A percentile compares a stretch with the other conserved stretches of the same genome.
Conservation (phyloP, 1,284 basidiomycete genomes). For the Xerocomus nothofagi region DNA sequence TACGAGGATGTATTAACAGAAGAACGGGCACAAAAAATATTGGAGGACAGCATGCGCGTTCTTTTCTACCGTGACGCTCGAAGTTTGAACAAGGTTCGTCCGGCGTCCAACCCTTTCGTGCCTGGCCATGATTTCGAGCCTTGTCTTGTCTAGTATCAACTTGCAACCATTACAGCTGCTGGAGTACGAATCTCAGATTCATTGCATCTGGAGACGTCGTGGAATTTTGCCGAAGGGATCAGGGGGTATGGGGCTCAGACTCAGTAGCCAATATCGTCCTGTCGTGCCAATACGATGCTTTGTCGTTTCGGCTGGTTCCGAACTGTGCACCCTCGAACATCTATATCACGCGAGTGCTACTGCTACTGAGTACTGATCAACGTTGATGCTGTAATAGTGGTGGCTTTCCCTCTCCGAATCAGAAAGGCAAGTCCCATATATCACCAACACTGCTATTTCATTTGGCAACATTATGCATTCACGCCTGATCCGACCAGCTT, state of each 20-base stretch:
- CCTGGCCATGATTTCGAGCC: neutral
- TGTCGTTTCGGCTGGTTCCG: neutral
- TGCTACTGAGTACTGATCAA: neutral
- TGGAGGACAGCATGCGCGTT: conserved; percentile 91
- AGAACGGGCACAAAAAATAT: conserved; percentile 76
- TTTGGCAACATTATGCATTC: neutral
- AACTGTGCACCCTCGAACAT: neutral
- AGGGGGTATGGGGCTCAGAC: conserved; percentile 81
- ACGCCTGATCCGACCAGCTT: conserved; percentile 8
- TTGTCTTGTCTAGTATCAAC: conserved; percentile 76
- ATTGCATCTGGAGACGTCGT: conserved; percentile 74
- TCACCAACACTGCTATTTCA: conserved; percentile 1
- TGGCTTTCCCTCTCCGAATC: neutral
- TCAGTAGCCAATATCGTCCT: conserved; percentile 41
- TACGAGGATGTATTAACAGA: conserved; percentile 74
- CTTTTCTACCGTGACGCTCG: conserved; percentile 97
- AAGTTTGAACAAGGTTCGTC: conserved; percentile 88
- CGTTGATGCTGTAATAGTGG: neutral
- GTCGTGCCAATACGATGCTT: conserved; percentile 12
- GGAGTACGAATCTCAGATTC: conserved; percentile 86
- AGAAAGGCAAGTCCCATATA: neutral
- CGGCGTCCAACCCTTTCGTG: neutral
- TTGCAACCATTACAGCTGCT: conserved; percentile 81
- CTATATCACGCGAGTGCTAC: neutral
- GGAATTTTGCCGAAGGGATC: conserved; percentile 92